Base-by-base conservation (phyloP, 2,329 filamentous ascomycete genomes). In the Sphaerulina vaccinii region DNA sequence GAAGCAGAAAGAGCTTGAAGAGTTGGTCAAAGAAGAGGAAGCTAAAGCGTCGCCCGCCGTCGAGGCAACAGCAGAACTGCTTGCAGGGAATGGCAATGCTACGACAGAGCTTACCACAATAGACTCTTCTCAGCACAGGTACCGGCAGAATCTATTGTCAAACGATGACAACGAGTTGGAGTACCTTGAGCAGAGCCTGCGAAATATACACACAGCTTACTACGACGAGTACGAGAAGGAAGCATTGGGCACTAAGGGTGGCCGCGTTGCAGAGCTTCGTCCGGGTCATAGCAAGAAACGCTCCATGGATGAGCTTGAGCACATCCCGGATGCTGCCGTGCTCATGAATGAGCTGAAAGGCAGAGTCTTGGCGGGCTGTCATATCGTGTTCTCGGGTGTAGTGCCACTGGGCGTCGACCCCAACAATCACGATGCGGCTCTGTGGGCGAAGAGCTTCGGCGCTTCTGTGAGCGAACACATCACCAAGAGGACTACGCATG, bases 1-100 rank as follows among this genome's bases (percentile, higher is more conserved):
- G 66, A 87, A 95, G 73, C 93, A 99, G 70, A 88, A 96, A 64
- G 80, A 90, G 67, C 79, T 96, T 18, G 93, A 99, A 64, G 88
- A 89, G 62, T 42, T 61, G n/a, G 57, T 53, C 15, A 52, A 60
- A 23, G 88, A 90, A 63, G 88, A 91, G 60, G 84, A 89, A 35
- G 80, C 62, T 75, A 49, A 81, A 79, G 55, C 76, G 51, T 70
- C 70, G 2, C 70, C 71, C 5, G 72, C 74, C 2, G 75, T 77
- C 13, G 77, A 77, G 42, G 74, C 76, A 27, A 75, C 76, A 16
- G 72, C 52, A 3, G 61, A 65, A 36, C 56, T 66, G 11, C 60
- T 67, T 3, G 56, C 59, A 16, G 57, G 59, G 71, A 41, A 71
- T 70, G 61, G 62, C 57, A 40, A 64, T 41, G 66, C 52, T 49